A percentile compares a stretch with the other conserved stretches of the same genome.
phyloP scores from a whole-genome alignment of 1,139 yeast species.

The Geotrichum cucujoidarum region DNA sequence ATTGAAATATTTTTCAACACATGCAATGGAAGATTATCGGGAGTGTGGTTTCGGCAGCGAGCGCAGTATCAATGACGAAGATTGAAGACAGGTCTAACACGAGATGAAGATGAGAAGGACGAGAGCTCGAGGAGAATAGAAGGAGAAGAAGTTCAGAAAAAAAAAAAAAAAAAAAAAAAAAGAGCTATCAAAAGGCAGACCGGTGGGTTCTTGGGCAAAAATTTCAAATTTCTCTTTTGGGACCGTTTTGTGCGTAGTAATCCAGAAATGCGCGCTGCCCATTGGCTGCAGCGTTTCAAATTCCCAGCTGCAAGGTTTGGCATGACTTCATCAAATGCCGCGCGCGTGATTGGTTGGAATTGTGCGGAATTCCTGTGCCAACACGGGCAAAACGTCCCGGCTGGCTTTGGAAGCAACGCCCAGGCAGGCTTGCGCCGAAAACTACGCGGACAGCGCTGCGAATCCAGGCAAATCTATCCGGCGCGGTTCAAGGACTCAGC shows the following conservation, averaged over 20 bases:
- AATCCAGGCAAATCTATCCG: too few species aligned
- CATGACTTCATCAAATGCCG: conserved; percentile 2
- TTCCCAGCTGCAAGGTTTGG: conserved; percentile 25
- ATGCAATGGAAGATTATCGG: neutral
- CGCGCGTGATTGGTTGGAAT: neutral
- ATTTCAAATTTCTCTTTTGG: neutral
- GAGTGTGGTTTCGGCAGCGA: neutral
- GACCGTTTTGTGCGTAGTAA: neutral
- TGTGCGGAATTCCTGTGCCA: neutral
- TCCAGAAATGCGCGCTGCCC: neutral
- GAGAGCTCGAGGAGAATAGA: neutral
- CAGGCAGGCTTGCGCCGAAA: too few species aligned
- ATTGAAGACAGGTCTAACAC: too few species aligned
- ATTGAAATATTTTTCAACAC: neutral
- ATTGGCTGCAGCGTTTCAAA: conserved; percentile 3
- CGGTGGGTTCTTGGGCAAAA: neutral
- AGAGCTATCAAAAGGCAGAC: neutral
- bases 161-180: neutral
- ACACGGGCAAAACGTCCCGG: neutral
- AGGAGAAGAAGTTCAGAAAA: neutral
- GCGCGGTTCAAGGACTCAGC: too few species aligned
- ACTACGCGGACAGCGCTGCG: too few species aligned
- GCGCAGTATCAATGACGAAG: too few species aligned
- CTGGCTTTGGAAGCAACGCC: neutral
- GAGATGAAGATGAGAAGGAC: neutral